phyloP scores from a whole-genome alignment of 1,284 basidiomycete species.

The Ceratobasidium sp. region DNA sequence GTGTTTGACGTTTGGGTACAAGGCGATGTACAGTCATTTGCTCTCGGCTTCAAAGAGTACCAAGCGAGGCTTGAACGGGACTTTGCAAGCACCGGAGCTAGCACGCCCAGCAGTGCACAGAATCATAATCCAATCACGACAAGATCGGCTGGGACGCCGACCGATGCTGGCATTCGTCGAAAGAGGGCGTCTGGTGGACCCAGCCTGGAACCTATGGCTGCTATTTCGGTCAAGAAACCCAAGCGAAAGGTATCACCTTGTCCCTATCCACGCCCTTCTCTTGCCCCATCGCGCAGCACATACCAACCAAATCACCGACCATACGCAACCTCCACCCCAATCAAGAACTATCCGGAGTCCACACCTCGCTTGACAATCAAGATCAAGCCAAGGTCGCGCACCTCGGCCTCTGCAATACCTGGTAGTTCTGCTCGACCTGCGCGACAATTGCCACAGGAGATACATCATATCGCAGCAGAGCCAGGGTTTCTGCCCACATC shows the following conservation, averaged over 20 bases:
- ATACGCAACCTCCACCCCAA: constrained; percentile 8
- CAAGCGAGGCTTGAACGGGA: constrained; percentile 16
- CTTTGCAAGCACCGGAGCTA: not conserved
- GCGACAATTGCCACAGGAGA: constrained; percentile 37
- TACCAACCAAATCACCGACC: not conserved
- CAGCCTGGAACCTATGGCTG: not conserved
- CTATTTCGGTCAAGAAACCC: constrained; percentile 12
- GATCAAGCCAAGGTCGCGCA: not conserved
- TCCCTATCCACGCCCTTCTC: not conserved
- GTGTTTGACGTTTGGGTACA: constrained; percentile 94
- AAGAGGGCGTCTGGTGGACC: constrained; percentile 17
- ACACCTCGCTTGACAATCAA: constrained; percentile 31
- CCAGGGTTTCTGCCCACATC: constrained; percentile 12
- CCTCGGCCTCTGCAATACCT: not conserved
- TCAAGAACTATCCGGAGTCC: not conserved
- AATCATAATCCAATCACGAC: not conserved
- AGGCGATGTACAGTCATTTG: constrained; percentile 88
- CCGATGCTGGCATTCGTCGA: not conserved
- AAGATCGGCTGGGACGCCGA: constrained; percentile 11
- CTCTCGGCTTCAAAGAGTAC: constrained; percentile 65
- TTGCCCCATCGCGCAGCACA: not conserved
- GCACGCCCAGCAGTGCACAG: constrained; percentile 8
- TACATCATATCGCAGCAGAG: not conserved
- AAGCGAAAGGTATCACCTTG: constrained; percentile 25
- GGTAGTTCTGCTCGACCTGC: not conserved